Conservation (phyloP, 106 monocot genomes). For the Hemerocallis citrina region DNA sequence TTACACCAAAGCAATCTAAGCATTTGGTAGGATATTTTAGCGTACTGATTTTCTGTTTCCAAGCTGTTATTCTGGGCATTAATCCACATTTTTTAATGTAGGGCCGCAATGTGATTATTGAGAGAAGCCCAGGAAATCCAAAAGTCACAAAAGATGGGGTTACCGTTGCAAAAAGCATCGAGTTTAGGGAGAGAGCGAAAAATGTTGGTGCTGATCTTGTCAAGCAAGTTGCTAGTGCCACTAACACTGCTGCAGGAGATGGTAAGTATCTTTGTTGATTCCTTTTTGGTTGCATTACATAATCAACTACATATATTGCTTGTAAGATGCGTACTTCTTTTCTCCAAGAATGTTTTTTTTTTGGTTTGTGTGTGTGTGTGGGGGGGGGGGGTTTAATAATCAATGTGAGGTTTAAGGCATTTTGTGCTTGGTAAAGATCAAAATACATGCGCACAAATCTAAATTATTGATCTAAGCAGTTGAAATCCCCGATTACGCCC, state of each 20-base stretch:
- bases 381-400: no score
- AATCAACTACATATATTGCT: not conserved
- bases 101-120: slow-evolving; percentile 79
- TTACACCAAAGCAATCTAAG: not conserved
- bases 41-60: not conserved
- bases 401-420: no score
- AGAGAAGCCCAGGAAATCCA: slow-evolving; percentile 38
- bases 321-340: no score
- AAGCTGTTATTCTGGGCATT: not conserved
- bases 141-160: slow-evolving; percentile 88
- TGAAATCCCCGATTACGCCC: no score
- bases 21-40: not conserved
- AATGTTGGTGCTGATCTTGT: slow-evolving; percentile 66
- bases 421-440: no score
- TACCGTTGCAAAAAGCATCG: slow-evolving; percentile 72
- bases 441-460: no score
- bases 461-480: no score
- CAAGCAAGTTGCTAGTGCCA: slow-evolving; percentile 56
- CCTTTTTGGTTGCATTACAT: not conserved
- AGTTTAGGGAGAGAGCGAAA: slow-evolving; percentile 63
- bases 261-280: slow-evolving; percentile 21
- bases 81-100: slow-evolving; percentile 3
- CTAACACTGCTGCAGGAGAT: slow-evolving; percentile 59
- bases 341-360: no score
- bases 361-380: no score